Evolutionary conservation across 1,284 basidiomycete genomes (phyloP).

Genomic region (Apiotrichum veenhuisii): DNA sequence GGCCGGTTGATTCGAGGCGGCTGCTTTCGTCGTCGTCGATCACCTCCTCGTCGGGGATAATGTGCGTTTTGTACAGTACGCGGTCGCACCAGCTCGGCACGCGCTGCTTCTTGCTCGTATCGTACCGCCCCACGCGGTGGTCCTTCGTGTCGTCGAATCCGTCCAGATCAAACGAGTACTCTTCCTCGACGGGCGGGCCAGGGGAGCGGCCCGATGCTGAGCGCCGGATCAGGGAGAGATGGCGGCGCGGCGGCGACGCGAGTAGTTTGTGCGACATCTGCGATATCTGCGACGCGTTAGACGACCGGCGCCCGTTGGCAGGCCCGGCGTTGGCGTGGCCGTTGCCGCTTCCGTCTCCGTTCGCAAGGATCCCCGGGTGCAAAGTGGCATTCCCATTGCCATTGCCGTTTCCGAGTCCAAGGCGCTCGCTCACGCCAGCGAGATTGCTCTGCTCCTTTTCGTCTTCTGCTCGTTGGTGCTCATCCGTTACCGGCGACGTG

Average conservation of each 20-base stretch:
- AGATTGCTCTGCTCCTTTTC: not conserved
- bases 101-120: slow-evolving; percentile 53
- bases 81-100: slow-evolving; percentile 54
- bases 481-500: not conserved
- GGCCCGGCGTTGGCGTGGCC: not conserved
- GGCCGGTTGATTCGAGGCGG: not conserved
- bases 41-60: slow-evolving; percentile 29
- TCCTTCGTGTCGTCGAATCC: slow-evolving; percentile 36
- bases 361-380: too few relatives aligned
- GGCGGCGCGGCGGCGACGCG: not conserved
- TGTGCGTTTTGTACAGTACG: slow-evolving; percentile 48
- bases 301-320: not conserved
- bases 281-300: not conserved
- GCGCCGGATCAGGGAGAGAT: not conserved
- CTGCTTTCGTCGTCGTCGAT: slow-evolving; percentile 8
- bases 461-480: not conserved
- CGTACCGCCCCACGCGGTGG: slow-evolving; percentile 50
- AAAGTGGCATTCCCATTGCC: too few relatives aligned
- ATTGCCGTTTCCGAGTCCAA: not conserved
- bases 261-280: too few relatives aligned
- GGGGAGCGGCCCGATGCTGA: not conserved
- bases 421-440: not conserved
- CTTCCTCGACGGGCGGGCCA: not conserved
- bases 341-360: not conserved
- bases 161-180: slow-evolving; percentile 1